A percentile compares a stretch with the other conserved stretches of the same genome.
phyloP scores from a whole-genome alignment of 495 filamentous ascomycete species.

The Neurospora sp. region DNA sequence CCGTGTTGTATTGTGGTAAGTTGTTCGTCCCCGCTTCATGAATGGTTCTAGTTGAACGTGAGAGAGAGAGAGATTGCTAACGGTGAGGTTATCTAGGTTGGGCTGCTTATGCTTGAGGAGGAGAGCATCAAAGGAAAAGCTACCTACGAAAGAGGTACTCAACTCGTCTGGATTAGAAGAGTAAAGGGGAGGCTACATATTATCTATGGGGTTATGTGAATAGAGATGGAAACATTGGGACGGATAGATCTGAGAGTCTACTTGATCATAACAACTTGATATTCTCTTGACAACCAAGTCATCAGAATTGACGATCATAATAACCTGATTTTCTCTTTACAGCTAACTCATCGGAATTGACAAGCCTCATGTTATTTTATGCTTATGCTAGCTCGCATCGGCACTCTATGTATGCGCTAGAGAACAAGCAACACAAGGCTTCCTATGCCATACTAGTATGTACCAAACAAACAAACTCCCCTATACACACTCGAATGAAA shows the following conservation, averaged over 20 bases:
- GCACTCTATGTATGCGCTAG: neutral
- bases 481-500: neutral
- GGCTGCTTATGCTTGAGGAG: slow-evolving; percentile 47
- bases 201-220: neutral
- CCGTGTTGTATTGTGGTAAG: slow-evolving; percentile 82
- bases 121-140: neutral
- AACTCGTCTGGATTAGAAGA: neutral
- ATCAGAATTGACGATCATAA: neutral
- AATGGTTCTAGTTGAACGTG: neutral
- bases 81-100: slow-evolving; percentile 36
- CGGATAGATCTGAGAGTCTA: neutral
- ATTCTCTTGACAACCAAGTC: neutral
- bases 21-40: slow-evolving; percentile 2
- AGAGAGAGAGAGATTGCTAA: neutral
- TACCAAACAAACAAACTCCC: neutral
- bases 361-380: neutral
- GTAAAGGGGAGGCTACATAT: neutral
- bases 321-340: too few relatives aligned
- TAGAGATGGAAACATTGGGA: neutral
- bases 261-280: neutral
- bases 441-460: neutral
- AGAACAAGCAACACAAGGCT: neutral
- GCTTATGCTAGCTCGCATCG: neutral
- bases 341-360: neutral
- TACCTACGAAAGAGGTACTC: neutral